Base-by-base conservation (phyloP, 805 yeast species). In the Yamadazyma endophytica region DNA sequence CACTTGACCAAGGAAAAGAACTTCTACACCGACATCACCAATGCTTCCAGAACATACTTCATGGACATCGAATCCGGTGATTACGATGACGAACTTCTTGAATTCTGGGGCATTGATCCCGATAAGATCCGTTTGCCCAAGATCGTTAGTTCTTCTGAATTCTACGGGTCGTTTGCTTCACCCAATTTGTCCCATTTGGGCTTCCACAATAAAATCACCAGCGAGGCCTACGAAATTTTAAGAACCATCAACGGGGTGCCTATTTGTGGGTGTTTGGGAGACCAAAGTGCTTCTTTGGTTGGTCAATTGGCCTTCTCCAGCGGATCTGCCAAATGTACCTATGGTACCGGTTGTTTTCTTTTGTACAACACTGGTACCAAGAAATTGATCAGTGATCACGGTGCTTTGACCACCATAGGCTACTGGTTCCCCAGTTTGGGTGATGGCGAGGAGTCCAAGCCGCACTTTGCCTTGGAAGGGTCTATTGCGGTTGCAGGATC, bases 401-500 rank as follows among this genome's bases (percentile, higher is more conserved):
- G 96, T 29, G 79, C 94, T 9, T 69, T 89, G 44, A 88, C 96
- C 25, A 89, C 97, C 1, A 73, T 88, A 32, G 96, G 90, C 2
- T 90, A 74, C 65, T 86, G 95, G 85, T 83, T 89, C 61, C 90
- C 92, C 23, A 68, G 70, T 33, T 57, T 82, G 36, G 44, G 49
- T 17, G 73, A 74, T 11, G 67, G 63, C 14, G n/a, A 24, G 3
- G 56, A 49, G 17, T 58, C 61, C 2, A 56, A 70, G 46, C 95
- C 96, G 5, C 87, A 82, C 43, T 89, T 76, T 59, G 96, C 96
- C 9, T 65, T 89, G 31, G 97, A 89, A 61, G 97, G 97, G 31
- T 87, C 96, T 6, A 85, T 90, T 49, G 94, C 97, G 3, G 97
- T 88, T 32, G 96, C 96, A 14, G 97, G 97, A 18, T 79, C 95